Evolutionary conservation across 106 monocot genomes (phyloP).

Genomic region (Cymbidium sinense): DNA sequence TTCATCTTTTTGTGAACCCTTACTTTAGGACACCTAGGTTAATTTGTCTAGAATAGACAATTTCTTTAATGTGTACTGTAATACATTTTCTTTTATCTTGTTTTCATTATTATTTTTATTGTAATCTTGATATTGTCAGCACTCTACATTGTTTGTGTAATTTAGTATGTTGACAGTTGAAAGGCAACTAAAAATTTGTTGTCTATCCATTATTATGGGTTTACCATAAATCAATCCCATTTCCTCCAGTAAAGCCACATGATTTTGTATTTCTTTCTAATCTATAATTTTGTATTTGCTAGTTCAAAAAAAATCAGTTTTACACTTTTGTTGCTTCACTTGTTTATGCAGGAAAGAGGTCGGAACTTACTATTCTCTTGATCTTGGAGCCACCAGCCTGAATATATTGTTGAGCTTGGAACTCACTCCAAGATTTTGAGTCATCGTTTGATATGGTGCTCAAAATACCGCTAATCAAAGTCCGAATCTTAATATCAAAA

Average conservation of each 20-base stretch:
- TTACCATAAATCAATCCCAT: neutral
- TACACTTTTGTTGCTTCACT: neutral
- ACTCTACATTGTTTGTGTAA: neutral
- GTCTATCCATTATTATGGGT: neutral
- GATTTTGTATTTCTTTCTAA: conserved; percentile 1
- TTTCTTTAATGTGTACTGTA: neutral
- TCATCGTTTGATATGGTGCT: no score
- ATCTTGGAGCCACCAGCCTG: conserved; percentile 73
- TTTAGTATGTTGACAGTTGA: neutral
- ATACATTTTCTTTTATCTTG: neutral
- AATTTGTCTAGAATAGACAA: neutral
- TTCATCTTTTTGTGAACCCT: neutral
- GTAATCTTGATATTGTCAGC: neutral
- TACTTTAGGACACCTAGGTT: neutral
- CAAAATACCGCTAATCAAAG: no score
- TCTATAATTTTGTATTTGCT: neutral
- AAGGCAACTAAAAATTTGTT: neutral
- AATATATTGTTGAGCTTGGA: conserved; percentile 71
- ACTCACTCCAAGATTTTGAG: conserved; percentile 31
- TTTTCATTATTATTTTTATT: neutral
- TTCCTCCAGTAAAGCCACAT: neutral
- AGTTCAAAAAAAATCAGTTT: neutral
- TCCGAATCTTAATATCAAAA: no score
- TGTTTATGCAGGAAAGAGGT: conserved; percentile 51
- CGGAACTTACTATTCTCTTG: conserved; percentile 72